Evolutionary conservation across 176 grass and related monocot species (phyloP), one percentile per base, ranked within the genome.

Genomic region (Musa itinerans): DNA sequence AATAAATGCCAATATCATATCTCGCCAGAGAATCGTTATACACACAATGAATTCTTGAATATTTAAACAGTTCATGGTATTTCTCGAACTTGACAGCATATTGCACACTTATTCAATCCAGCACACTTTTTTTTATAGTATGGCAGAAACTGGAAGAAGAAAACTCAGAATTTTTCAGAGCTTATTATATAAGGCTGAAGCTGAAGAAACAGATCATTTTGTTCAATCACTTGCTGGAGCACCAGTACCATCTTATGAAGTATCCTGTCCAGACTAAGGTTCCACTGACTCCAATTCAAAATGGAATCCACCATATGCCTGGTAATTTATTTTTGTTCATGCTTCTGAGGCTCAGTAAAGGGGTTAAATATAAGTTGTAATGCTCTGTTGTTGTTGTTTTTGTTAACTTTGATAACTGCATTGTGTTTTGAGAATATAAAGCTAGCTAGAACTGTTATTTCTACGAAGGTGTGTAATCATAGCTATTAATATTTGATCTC

Each of bases 141-240:
- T 98, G 94, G 94, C 90, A 98, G 84, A 98, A 98, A 79, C 88
- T 98, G 1, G 94, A 98, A 81, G 94, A 93, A 85, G 94, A 98
- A 77, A 98, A 98, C 66, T 84, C 86, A 15, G 94, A 98, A 62
- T 98, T 98, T 77, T 98, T 98, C 84, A 78, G 84, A 71, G 90
- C 90, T 81, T 98, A 98, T 72, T 98, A 93, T 77, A 93, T 98
- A 93, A 85, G 94, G 64, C 83, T 98, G 74, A 93, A 98, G 89
- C 79, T 98, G 84, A 98, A 93, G 85, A 91, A 80, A 71, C 94
- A 98, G 74, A 98, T 98, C 75, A 84, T 93, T 77, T 68, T 98
- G 86, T 93, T 98, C 79, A 98, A 98, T 82, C 82, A 98, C 82
- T 89, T 98, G 78, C 82, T 98, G 65, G 88, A 91, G 67, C 88